Conservation (phyloP, 345 rosid species). For the Limnanthes douglasii region DNA sequence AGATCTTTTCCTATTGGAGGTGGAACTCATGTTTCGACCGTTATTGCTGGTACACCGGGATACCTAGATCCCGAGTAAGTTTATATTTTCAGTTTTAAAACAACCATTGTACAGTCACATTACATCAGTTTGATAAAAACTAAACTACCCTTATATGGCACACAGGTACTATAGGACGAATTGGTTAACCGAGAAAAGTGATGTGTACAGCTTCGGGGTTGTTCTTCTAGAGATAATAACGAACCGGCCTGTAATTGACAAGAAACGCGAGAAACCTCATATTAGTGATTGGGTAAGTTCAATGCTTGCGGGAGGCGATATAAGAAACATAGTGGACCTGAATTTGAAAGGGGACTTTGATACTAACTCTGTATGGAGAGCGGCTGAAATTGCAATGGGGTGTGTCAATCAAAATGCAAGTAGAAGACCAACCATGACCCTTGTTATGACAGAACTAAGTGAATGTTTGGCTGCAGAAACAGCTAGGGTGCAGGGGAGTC, state of each 20-base stretch:
- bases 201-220: conserved; percentile 56
- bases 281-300: conserved; percentile 28
- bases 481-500: conserved; percentile 13
- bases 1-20: conserved; percentile 23
- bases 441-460: conserved; percentile 22
- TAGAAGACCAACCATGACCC: conserved; percentile 29
- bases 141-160: neutral
- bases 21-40: conserved; percentile 18
- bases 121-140: neutral
- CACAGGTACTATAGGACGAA: conserved; percentile 14
- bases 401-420: conserved; percentile 15
- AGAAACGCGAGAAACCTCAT: conserved; percentile 12
- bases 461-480: conserved; percentile 16
- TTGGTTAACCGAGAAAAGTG: conserved; percentile 33
- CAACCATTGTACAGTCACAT: no score
- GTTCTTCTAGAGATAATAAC: conserved; percentile 38
- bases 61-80: conserved; percentile 52
- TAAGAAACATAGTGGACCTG: conserved; percentile 30
- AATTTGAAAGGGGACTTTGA: conserved; percentile 23
- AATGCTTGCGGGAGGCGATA: conserved; percentile 26
- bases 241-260: conserved; percentile 19
- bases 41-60: conserved; percentile 36
- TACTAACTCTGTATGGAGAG: conserved; percentile 30
- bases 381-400: conserved; percentile 31
- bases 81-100: no score